Evolutionary conservation across 2,329 filamentous ascomycete species (phyloP).

Genomic region (Paraphaeosphaeria sporulosa): DNA sequence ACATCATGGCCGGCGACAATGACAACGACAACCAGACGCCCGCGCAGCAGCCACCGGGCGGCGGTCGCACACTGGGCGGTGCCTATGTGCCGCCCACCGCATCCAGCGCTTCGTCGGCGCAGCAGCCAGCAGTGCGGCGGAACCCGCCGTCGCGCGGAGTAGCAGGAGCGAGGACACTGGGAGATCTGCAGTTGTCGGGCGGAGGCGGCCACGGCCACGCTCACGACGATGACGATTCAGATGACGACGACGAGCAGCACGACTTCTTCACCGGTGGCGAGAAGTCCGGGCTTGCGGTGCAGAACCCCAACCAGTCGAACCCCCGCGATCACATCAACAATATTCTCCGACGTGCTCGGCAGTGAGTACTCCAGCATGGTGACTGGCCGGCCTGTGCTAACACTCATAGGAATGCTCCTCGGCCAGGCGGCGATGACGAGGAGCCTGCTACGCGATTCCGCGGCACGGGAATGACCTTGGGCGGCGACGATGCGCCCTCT

Average conservation of each 20-base stretch:
- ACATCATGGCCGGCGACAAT: constrained; percentile 47
- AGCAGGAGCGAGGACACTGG: constrained; percentile 50
- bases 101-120: constrained; percentile 36
- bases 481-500: constrained; percentile 78
- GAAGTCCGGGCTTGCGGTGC: constrained; percentile 77
- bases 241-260: constrained; percentile 67
- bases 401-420: constrained; percentile 64
- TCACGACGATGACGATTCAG: constrained; percentile 60
- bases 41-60: constrained; percentile 36
- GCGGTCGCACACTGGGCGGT: constrained; percentile 48
- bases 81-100: constrained; percentile 42
- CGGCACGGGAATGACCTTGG: constrained; percentile 77
- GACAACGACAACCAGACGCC: constrained; percentile 33
- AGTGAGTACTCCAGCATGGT: constrained; percentile 37
- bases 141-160: constrained; percentile 40
- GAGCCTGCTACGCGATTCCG: constrained; percentile 65
- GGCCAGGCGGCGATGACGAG: constrained; percentile 62
- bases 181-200: constrained; percentile 55
- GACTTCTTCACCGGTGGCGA: constrained; percentile 86
- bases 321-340: constrained; percentile 58
- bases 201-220: constrained; percentile 46
- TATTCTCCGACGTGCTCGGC: constrained; percentile 57
- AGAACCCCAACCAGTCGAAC: constrained; percentile 66
- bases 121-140: constrained; percentile 30
- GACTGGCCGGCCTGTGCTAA: constrained; percentile 24